Conservation (phyloP, 257 asterid genomes). For the Nicotiana attenuata region DNA sequence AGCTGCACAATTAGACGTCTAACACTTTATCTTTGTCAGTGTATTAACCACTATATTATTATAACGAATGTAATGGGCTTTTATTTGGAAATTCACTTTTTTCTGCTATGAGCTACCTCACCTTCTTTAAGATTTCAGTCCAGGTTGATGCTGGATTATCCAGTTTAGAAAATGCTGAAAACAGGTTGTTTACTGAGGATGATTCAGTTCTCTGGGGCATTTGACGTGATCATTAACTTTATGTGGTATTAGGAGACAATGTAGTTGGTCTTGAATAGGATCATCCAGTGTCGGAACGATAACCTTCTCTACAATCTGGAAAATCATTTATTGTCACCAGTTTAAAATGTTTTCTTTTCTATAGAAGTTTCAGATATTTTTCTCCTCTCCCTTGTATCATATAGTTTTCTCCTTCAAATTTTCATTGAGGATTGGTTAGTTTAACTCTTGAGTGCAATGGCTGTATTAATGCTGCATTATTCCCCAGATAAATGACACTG, state of each 20-base stretch:
- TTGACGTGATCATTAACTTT: not conserved
- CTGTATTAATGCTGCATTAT: slow-evolving; percentile 1
- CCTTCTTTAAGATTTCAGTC: slow-evolving; percentile 1
- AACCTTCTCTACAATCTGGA: not conserved
- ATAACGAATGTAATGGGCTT: not conserved
- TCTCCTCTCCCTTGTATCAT: not conserved
- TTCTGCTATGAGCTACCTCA: not conserved
- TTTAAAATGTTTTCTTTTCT: not conserved
- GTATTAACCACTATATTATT: not conserved
- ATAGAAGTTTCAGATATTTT: not conserved
- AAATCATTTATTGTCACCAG: not conserved
- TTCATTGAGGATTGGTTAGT: not conserved
- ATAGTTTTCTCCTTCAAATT: not conserved
- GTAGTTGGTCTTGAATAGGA: not conserved
- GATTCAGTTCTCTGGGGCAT: not conserved
- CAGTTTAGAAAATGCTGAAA: not conserved
- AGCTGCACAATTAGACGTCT: not conserved
- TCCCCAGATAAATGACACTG: slow-evolving; percentile 70
- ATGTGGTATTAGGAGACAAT: not conserved
- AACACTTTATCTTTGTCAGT: not conserved
- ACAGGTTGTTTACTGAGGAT: not conserved
- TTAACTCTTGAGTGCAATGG: not conserved
- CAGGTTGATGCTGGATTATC: not conserved
- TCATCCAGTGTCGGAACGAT: not conserved
- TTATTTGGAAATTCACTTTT: not conserved